Base-by-base conservation (phyloP, 306 rosid species). In the Prunus campanulata region DNA sequence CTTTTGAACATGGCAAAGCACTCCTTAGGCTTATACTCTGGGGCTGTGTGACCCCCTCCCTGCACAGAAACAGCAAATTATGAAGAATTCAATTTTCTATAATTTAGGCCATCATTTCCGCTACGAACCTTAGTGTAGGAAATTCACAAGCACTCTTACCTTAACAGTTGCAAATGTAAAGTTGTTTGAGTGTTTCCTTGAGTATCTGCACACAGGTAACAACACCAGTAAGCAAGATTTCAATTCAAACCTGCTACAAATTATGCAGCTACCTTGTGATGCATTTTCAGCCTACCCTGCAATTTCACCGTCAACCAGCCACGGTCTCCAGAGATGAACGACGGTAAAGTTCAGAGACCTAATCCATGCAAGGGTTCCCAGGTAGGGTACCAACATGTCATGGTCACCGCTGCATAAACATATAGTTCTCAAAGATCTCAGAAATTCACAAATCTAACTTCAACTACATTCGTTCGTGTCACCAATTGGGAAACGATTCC, bases 341-440 rank as follows among this genome's bases (percentile, higher is more conserved):
- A 87, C 76, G 57, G 82, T 70, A 71, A 83, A 80, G 74, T 87
- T 89, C 19, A 85, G 80, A 66, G 78, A 74, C 72, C 85, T 87
- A 57, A 87, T 89, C 91, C 88, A 89, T 2, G 54, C 78, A 69
- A 72, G 87, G 30, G 91, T 89, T 10, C 91, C 78, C 20, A 71
- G 6, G 78, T 77, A 82, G 5, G 93, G 80, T 57, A 85, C 8
- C 1, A 2, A 0, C 44, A 49, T 20, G 69, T 87, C 91, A 82
- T 87, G 90, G 70, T 89, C 90, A 3, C 93, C 91, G 20, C 88
- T 89, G 79, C 48, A 75, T 14, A 50, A 66, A 35, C 15, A 56
- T 39, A 39, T 39, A 39, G 8, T 39, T 1, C 44, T 5, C 32
- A 29, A n/a, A 20, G 7, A 35, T 8, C 42, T 35, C 8, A 35